Evolutionary conservation across 106 monocot genomes (phyloP).

Genomic region (Dendrobium officinale): DNA sequence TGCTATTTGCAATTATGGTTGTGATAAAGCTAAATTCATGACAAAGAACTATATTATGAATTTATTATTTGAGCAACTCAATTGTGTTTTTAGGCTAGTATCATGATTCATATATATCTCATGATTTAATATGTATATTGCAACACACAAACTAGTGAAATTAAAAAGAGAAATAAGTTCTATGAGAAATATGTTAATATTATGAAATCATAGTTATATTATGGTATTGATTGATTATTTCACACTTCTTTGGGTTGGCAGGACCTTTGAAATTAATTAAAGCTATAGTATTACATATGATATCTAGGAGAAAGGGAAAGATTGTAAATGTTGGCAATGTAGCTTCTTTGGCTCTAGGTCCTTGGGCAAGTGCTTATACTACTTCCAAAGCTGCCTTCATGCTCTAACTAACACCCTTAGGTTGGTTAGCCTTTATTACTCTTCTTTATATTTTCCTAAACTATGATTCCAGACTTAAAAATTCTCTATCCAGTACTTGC

Average conservation of each 20-base stretch:
- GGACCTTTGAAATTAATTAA: slow-evolving; percentile 72
- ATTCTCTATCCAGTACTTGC: background rate
- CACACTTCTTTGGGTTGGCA: slow-evolving; percentile 12
- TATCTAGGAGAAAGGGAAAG: slow-evolving; percentile 54
- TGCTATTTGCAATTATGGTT: too few species aligned
- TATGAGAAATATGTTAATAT: background rate
- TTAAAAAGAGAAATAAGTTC: background rate
- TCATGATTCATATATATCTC: background rate
- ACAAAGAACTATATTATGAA: background rate
- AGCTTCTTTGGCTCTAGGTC: slow-evolving; percentile 75
- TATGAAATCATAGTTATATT: background rate
- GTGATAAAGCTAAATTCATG: too few species aligned
- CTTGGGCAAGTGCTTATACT: slow-evolving; percentile 84
- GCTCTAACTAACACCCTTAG: slow-evolving; percentile 75
- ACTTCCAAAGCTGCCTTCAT: slow-evolving; percentile 86
- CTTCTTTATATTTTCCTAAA: background rate
- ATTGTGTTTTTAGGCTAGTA: background rate
- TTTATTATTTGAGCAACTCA: background rate
- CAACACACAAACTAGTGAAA: background rate
- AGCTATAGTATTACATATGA: slow-evolving; percentile 78
- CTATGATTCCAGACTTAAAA: background rate
- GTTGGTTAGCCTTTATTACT: slow-evolving; percentile 17
- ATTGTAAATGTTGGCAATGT: slow-evolving; percentile 93
- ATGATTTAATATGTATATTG: background rate
- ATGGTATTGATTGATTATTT: background rate